These are phyloP conservation scores for Penicillium arizonense DNA, from an alignment of 495 filamentous ascomycete genomes.

Conservation along the genomic window DNA sequence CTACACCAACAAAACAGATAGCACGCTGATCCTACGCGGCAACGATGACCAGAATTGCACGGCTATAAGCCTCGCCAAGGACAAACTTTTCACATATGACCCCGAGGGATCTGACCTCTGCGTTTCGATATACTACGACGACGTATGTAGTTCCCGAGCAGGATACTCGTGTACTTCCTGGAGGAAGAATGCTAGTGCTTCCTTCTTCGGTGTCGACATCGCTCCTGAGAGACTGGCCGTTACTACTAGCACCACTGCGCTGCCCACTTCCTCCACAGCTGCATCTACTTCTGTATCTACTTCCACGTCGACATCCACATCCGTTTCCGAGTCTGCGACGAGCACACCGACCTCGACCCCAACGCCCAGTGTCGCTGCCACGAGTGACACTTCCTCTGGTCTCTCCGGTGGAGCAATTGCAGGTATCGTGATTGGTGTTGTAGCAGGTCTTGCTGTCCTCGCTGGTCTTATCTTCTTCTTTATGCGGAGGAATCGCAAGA, in stretches of 20 bases:
- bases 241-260: neutral
- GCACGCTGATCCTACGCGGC: conserved; percentile 11
- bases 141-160: neutral
- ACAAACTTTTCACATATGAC: conserved; percentile 15
- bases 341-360: neutral
- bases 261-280: neutral
- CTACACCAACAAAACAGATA: conserved; percentile 12
- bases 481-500: conserved; percentile 3
- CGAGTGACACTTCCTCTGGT: neutral
- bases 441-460: conserved; percentile 6
- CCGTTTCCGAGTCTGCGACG: neutral
- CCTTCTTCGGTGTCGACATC: conserved; percentile 8
- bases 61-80: conserved; percentile 4
- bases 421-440: conserved; percentile 12
- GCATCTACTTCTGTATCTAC: neutral
- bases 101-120: conserved; percentile 13
- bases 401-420: conserved; percentile 12
- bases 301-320: neutral
- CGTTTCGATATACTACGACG: conserved; percentile 21
- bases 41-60: conserved; percentile 8
- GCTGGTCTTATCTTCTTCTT: conserved; percentile 2
- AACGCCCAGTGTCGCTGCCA: neutral
- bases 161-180: conserved; percentile 9
- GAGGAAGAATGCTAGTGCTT: conserved; percentile 11
- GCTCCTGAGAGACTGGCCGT: neutral